Evolutionary conservation across 1,139 yeast genomes (phyloP).

Genomic region (Magnusiomyces ingens): DNA sequence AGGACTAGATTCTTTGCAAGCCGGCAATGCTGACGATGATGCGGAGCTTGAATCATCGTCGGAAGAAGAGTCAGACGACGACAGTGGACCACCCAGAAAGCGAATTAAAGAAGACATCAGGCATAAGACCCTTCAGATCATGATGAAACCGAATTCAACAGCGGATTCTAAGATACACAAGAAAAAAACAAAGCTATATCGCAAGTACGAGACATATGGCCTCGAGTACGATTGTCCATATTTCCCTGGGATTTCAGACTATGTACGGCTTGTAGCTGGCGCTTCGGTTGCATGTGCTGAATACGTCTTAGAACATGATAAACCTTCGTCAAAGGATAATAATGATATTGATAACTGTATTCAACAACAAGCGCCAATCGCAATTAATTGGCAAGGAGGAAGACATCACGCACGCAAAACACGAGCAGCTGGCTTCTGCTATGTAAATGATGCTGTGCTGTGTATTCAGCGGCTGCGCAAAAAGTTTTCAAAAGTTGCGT

Average conservation of each 20-base stretch:
- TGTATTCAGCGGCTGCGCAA: constrained; percentile 46
- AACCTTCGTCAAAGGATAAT: neutral
- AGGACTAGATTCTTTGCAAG: constrained; percentile 12
- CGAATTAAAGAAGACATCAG: neutral
- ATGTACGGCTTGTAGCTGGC: constrained; percentile 48
- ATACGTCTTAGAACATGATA: constrained; percentile 21
- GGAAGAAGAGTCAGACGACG: constrained; percentile 22
- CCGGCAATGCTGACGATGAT: constrained; percentile 23
- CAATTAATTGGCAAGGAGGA: constrained; percentile 75
- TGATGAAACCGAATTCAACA: constrained; percentile 3
- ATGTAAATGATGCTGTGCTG: constrained; percentile 59
- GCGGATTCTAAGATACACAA: neutral
- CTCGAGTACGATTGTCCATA: constrained; percentile 58
- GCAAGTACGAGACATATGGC: constrained; percentile 22
- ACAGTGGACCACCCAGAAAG: constrained; percentile 16
- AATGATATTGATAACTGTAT: neutral
- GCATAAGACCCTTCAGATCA: constrained; percentile 3
- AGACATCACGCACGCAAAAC: constrained; percentile 59
- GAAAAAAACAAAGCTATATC: neutral
- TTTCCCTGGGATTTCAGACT: constrained; percentile 48
- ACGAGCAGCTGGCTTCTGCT: constrained; percentile 67
- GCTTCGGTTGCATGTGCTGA: constrained; percentile 50
- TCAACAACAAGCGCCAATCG: constrained; percentile 30
- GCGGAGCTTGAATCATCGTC: constrained; percentile 18
- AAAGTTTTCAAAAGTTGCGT: constrained; percentile 45